Percentiles rank a stretch among this genome's conserved stretches.
These are phyloP conservation scores for Leucocoprinus sp. DNA, from an alignment of 768 basidiomycete species.

Conservation along the genomic window DNA sequence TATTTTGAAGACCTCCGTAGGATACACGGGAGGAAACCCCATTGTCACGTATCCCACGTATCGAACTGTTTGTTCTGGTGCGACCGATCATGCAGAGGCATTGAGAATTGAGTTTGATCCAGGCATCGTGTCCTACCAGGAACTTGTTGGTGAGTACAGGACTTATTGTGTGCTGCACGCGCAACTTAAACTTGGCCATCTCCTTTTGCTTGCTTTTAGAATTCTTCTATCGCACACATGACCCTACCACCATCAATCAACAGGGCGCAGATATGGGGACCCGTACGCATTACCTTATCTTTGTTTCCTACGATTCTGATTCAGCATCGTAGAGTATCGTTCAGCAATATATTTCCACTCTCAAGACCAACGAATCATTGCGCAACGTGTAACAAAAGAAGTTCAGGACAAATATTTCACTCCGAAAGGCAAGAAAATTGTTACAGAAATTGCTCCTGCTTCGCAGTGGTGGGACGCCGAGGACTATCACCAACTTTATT, in stretches of 20 bases:
- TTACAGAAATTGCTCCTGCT: conserved; percentile 64
- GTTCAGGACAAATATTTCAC: conserved; percentile 80
- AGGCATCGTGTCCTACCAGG: conserved; percentile 63
- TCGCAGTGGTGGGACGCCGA: conserved; percentile 79
- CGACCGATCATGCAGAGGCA: conserved; percentile 86
- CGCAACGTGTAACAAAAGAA: conserved; percentile 70
- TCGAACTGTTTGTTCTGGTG: conserved; percentile 66
- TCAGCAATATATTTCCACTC: conserved; percentile 83
- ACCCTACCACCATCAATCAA: conserved; percentile 75
- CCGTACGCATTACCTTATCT: conserved; percentile 40
- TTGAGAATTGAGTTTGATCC: conserved; percentile 84
- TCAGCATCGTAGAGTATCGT: conserved; percentile 63
- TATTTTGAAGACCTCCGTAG: conserved; percentile 66
- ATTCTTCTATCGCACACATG: conserved; percentile 93
- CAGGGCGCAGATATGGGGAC: conserved; percentile 76
- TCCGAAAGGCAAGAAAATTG: conserved; percentile 63
- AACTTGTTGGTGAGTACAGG: conserved; percentile 68
- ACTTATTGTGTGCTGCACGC: neutral
- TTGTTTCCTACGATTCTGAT: neutral
- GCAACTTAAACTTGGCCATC: neutral
- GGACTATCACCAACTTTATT: conserved; percentile 77
- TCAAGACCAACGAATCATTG: conserved; percentile 63
- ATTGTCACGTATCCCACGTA: conserved; percentile 56
- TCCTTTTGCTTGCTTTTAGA: conserved; percentile 37
- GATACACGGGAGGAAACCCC: conserved; percentile 69